phyloP scores from a whole-genome alignment of 2,329 filamentous ascomycete species.

The Apiospora kogelbergensis region DNA sequence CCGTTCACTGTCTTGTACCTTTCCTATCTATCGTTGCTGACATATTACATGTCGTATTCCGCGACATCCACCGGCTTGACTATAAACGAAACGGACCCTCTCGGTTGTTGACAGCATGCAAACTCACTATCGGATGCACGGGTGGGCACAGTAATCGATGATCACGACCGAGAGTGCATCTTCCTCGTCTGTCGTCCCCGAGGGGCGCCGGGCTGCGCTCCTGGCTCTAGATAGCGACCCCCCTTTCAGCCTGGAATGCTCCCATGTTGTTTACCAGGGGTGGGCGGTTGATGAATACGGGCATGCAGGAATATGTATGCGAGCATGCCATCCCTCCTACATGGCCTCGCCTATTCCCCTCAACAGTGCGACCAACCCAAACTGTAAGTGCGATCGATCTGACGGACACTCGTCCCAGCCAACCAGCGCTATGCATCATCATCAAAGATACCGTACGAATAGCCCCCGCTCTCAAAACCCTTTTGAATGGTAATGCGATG shows the following conservation, averaged over 20 bases:
- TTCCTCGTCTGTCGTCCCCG: too few relatives aligned
- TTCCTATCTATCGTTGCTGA: too few relatives aligned
- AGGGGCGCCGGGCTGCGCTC: too few relatives aligned
- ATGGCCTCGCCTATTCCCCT: neutral
- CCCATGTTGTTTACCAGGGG: neutral
- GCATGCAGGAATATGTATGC: neutral
- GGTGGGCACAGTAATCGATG: too few relatives aligned
- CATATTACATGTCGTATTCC: too few relatives aligned
- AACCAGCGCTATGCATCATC: neutral
- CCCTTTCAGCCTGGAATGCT: neutral
- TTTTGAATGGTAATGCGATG: neutral
- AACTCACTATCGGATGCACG: too few relatives aligned
- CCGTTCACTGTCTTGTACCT: neutral
- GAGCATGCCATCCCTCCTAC: neutral
- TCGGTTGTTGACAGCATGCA: too few relatives aligned
- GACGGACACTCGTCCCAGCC: neutral
- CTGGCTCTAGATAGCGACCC: neutral
- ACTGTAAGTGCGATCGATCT: neutral
- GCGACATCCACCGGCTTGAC: too few relatives aligned
- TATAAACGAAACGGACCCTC: too few relatives aligned
- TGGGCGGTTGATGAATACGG: neutral
- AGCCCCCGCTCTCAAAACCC: neutral
- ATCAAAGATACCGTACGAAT: neutral
- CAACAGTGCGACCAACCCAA: neutral
- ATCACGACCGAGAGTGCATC: too few relatives aligned